phyloP scores from a whole-genome alignment of 2,329 filamentous ascomycete genomes.

The Aspergillus clavatus region DNA sequence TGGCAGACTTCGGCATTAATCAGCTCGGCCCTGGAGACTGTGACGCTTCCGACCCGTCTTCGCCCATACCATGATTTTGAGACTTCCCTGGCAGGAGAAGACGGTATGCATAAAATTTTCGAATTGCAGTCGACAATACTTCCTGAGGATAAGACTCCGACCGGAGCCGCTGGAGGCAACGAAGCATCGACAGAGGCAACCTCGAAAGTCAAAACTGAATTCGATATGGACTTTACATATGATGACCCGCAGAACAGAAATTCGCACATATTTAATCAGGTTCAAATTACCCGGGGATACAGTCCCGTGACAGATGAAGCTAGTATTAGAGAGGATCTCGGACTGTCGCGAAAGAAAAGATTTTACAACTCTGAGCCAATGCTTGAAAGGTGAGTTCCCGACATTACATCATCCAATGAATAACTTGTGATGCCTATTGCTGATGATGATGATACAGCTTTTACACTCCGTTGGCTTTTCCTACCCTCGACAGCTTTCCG shows the following conservation, averaged over 20 bases:
- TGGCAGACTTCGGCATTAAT: slow-evolving; percentile 82
- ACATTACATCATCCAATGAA: background rate
- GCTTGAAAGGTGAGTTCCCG: slow-evolving; percentile 29
- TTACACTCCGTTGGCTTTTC: slow-evolving; percentile 56
- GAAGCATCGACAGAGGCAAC: slow-evolving; percentile 9
- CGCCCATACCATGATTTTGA: slow-evolving; percentile 35
- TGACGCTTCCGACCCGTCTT: slow-evolving; percentile 67
- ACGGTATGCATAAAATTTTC: slow-evolving; percentile 75
- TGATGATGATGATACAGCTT: slow-evolving; percentile 25
- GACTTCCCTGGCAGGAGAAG: slow-evolving; percentile 47
- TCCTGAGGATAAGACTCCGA: slow-evolving; percentile 13
- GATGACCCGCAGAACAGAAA: slow-evolving; percentile 20
- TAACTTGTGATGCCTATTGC: slow-evolving; percentile 7
- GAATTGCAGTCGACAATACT: slow-evolving; percentile 65
- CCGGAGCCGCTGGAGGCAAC: slow-evolving; percentile 1
- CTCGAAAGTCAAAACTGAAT: slow-evolving; percentile 25
- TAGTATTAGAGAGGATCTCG: slow-evolving; percentile 18
- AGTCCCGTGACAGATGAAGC: slow-evolving; percentile 14
- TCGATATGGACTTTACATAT: slow-evolving; percentile 38
- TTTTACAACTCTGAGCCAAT: slow-evolving; percentile 32
- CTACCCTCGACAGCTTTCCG: slow-evolving; percentile 79
- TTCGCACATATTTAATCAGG: slow-evolving; percentile 33
- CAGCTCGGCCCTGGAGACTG: slow-evolving; percentile 70
- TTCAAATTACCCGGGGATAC: slow-evolving; percentile 30
- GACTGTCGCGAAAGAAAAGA: slow-evolving; percentile 26